These are phyloP conservation scores for Blastomyces silverae DNA, from an alignment of 2,329 filamentous ascomycete genomes.

Conservation along the genomic window DNA sequence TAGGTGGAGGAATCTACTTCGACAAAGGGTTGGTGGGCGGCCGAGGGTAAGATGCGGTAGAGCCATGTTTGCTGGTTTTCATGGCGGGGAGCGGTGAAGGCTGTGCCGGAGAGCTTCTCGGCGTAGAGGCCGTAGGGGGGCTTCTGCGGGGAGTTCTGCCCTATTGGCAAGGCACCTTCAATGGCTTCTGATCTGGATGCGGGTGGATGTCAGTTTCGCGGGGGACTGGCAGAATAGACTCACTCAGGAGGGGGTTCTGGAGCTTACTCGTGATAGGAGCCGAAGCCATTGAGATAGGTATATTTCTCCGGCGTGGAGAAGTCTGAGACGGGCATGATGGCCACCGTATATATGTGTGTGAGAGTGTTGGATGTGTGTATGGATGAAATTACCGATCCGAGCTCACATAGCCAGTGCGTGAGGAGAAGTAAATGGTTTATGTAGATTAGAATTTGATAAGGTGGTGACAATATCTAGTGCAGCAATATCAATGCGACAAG, in stretches of 20 bases:
- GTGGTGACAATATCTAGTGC: too few relatives aligned
- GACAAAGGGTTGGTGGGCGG: constrained; percentile 50
- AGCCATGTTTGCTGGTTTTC: constrained; percentile 67
- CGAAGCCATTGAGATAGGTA: constrained; percentile 71
- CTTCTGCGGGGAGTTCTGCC: constrained; percentile 75
- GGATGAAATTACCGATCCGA: too few relatives aligned
- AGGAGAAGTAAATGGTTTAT: too few relatives aligned
- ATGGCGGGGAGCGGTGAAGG: constrained; percentile 63
- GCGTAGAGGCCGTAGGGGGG: constrained; percentile 71
- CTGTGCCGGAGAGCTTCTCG: constrained; percentile 67
- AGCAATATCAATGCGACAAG: too few relatives aligned
- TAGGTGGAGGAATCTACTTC: constrained; percentile 43
- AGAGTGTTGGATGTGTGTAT: background rate
- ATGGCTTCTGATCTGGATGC: constrained; percentile 63
- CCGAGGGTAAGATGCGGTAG: constrained; percentile 61
- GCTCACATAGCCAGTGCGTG: too few relatives aligned
- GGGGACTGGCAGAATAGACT: background rate
- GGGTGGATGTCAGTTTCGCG: constrained; percentile 19
- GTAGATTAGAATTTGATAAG: too few relatives aligned
- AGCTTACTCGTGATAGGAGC: constrained; percentile 65
- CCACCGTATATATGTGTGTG: background rate
- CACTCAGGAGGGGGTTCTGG: background rate
- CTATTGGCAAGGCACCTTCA: constrained; percentile 64
- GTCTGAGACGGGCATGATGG: constrained; percentile 55
- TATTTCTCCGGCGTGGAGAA: constrained; percentile 63